Base-by-base conservation (phyloP, 2,329 filamentous ascomycete genomes). In the Aspergillus novofumigatus region DNA sequence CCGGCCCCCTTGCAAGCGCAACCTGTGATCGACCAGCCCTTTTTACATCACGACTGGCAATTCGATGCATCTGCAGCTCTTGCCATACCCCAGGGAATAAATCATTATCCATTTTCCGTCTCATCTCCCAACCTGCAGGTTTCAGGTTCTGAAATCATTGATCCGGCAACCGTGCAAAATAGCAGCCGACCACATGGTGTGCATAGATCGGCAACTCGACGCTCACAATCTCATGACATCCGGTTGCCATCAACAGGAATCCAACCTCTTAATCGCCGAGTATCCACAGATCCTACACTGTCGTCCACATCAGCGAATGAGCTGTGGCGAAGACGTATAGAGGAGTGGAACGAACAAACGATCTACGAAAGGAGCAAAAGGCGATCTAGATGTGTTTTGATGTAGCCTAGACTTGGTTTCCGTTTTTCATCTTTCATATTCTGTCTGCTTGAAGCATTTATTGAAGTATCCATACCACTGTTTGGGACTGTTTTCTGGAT, bases 271-370 rank as follows among this genome's bases (percentile, higher is more conserved):
- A 59, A 65, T 23, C 66, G 69, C 20, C 66, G 71, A 9, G 71
- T 68, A 9, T 72, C 69, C 11, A 73, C 71, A 0, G 71, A 73
- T 38, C 71, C 71, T 1, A 68, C 64, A 7, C 67, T 65, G 49
- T 65, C 70, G 28, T 62, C 63, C 21, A 65, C 67, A 17, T 65
- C 69, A 3, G 61, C 62, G 21, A 68, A 68, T 44, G 70, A 75
- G 55, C 71, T 71, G 54, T 73, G 73, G 72, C 66, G 73, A 53
- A 62, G 66, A 14, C 69, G 72, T 23, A 75, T 75, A 54, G 69
- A 73, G 48, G 71, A 75, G 53, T 75, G 74, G 73, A 75, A 73
- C 50, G 67, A 72, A 57, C 65, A 67, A 48, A 75, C 71, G 10
- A 72, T 75, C 38, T 65, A 69, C 26, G 73, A 75, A 57, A 61